These are phyloP conservation scores for Sugiyamaella mastotermitis DNA, from an alignment of 805 yeast genomes.

Conservation along the genomic window DNA sequence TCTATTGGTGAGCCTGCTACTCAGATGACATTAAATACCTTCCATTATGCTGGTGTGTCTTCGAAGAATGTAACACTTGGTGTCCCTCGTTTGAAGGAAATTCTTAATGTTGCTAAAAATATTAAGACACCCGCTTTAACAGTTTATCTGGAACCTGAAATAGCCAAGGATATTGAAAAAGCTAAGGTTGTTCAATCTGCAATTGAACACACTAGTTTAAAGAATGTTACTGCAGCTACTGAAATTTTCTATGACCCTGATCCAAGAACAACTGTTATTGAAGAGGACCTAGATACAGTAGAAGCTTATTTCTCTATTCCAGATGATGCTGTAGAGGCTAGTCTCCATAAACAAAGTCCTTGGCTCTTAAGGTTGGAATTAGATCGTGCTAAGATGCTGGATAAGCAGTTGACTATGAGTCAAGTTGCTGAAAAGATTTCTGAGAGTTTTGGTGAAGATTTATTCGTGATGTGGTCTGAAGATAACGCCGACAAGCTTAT, in stretches of 20 bases:
- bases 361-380: slow-evolving; percentile 95
- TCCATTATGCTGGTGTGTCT: slow-evolving; percentile 99
- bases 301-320: slow-evolving; percentile 97
- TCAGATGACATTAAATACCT: slow-evolving; percentile 94
- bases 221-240: slow-evolving; percentile 93
- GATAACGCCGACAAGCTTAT: slow-evolving; percentile 96
- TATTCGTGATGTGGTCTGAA: slow-evolving; percentile 98
- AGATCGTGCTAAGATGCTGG: slow-evolving; percentile 98
- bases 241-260: slow-evolving; percentile 98
- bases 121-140: slow-evolving; percentile 99
- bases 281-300: slow-evolving; percentile 94
- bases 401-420: slow-evolving; percentile 94
- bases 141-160: slow-evolving; percentile 77
- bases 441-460: slow-evolving; percentile 87
- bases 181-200: slow-evolving; percentile 96
- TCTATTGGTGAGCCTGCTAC: slow-evolving; percentile 99
- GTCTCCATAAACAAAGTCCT: slow-evolving; percentile 91
- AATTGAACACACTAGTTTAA: slow-evolving; percentile 91
- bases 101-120: slow-evolving; percentile 95
- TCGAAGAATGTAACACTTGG: slow-evolving; percentile 98
- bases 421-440: slow-evolving; percentile 96
- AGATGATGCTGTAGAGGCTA: slow-evolving; percentile 93
- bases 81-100: slow-evolving; percentile 99
- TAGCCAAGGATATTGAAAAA: slow-evolving; percentile 82
- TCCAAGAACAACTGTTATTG: slow-evolving; percentile 93